phyloP scores from a whole-genome alignment of 108 stramenopile genomes.

The Cyclotella baltica region DNA sequence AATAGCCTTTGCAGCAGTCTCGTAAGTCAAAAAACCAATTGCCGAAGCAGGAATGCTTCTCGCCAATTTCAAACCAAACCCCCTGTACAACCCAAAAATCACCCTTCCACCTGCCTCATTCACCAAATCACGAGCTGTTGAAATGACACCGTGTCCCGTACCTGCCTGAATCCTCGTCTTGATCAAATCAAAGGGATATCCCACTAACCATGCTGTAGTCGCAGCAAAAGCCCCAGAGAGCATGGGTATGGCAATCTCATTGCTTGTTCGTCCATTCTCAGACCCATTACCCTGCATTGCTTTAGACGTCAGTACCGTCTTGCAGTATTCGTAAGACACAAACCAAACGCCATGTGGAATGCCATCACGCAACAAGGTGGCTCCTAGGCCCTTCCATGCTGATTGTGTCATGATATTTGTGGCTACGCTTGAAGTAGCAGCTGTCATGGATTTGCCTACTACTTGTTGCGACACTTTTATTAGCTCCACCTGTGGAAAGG shows the following conservation, averaged over 20 bases:
- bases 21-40: slow-evolving; percentile 82
- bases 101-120: slow-evolving; percentile 61
- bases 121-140: slow-evolving; percentile 61
- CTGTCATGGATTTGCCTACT: slow-evolving; percentile 30
- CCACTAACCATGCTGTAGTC: slow-evolving; percentile 83
- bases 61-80: slow-evolving; percentile 81
- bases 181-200: slow-evolving; percentile 87
- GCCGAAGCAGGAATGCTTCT: slow-evolving; percentile 80
- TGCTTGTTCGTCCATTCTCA: slow-evolving; percentile 1
- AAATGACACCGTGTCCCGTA: slow-evolving; percentile 48
- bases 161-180: slow-evolving; percentile 86
- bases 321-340: slow-evolving; percentile 62
- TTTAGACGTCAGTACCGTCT: slow-evolving; percentile 36
- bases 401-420: slow-evolving; percentile 26
- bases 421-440: slow-evolving; percentile 35
- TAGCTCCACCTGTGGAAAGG: slow-evolving; percentile 61
- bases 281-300: neutral
- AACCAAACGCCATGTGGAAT: slow-evolving; percentile 91
- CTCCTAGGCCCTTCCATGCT: slow-evolving; percentile 76
- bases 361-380: slow-evolving; percentile 66
- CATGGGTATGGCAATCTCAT: slow-evolving; percentile 63
- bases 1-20: slow-evolving; percentile 51
- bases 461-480: slow-evolving; percentile 85
- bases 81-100: slow-evolving; percentile 71
- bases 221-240: slow-evolving; percentile 83